phyloP scores from a whole-genome alignment of 2,329 filamentous ascomycete genomes.

The Hypomyces rosellus region DNA sequence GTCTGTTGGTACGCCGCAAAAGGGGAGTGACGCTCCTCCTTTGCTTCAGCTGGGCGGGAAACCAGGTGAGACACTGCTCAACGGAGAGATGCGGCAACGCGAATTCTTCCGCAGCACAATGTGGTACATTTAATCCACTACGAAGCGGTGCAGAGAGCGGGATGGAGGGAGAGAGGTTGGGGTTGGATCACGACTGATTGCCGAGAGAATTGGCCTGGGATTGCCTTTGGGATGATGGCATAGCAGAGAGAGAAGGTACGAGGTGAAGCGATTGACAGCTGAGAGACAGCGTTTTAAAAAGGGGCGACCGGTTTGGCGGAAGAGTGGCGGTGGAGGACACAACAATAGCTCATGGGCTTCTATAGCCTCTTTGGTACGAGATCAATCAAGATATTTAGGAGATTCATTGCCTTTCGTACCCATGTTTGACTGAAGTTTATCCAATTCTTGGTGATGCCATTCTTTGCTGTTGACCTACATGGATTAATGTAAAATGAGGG shows the following conservation, averaged over 20 bases:
- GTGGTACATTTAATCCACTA: constrained; percentile 36
- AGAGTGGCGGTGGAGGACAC: constrained; percentile 28
- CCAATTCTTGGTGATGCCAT: too few relatives aligned
- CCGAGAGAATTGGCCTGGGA: neutral
- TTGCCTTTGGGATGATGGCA: neutral
- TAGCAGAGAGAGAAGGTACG: neutral
- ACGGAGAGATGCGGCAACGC: constrained; percentile 27
- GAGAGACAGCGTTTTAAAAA: constrained; percentile 18
- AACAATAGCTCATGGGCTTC: constrained; percentile 10
- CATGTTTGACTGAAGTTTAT: too few relatives aligned
- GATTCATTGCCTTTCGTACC: too few relatives aligned
- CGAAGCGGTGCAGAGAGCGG: neutral
- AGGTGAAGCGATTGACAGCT: neutral
- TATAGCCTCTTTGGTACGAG: neutral
- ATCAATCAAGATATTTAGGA: too few relatives aligned
- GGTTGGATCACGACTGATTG: neutral
- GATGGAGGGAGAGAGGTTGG: neutral
- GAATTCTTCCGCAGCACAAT: constrained; percentile 34
- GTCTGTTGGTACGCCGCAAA: constrained; percentile 16
- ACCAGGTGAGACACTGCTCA: constrained; percentile 14
- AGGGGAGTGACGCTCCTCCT: constrained; percentile 21
- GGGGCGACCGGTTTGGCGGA: constrained; percentile 30
- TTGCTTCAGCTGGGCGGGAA: constrained; percentile 27
- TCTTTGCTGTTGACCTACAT: too few relatives aligned
- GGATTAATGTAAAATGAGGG: too few relatives aligned